phyloP scores from a whole-genome alignment of 2,329 filamentous ascomycete genomes.

The Neofusicoccum sp. region DNA sequence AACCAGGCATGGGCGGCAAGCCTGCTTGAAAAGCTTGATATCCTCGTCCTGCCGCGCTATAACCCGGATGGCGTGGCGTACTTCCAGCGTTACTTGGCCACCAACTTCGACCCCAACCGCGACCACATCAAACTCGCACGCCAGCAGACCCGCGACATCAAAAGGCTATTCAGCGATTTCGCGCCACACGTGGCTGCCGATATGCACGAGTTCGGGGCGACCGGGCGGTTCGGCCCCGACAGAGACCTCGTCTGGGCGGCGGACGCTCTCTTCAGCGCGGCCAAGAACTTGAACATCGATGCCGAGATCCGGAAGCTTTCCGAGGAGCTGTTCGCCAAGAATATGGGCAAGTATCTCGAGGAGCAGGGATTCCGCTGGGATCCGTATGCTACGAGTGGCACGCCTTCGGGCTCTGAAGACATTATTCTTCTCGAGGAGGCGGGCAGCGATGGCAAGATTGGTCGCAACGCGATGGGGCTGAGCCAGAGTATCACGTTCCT shows the following conservation, averaged over 20 bases:
- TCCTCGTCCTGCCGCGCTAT: constrained; percentile 39
- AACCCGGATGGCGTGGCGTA: constrained; percentile 41
- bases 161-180: constrained; percentile 34
- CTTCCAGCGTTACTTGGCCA: constrained; percentile 39
- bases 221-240: constrained; percentile 28
- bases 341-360: constrained; percentile 34
- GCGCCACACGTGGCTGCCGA: constrained; percentile 40
- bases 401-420: constrained; percentile 25
- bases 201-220: constrained; percentile 40
- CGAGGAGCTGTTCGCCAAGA: constrained; percentile 37
- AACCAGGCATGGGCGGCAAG: constrained; percentile 35
- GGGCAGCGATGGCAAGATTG: constrained; percentile 40
- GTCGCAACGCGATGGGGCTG: constrained; percentile 41
- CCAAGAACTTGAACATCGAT: constrained; percentile 42
- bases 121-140: constrained; percentile 41
- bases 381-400: constrained; percentile 36
- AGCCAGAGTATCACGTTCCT: constrained; percentile 40
- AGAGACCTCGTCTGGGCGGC: constrained; percentile 36
- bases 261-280: constrained; percentile 40
- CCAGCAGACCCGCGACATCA: constrained; percentile 40
- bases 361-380: constrained; percentile 36
- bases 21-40: constrained; percentile 37
- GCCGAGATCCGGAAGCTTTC: constrained; percentile 36
- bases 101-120: constrained; percentile 42
- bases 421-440: constrained; percentile 36